These are phyloP conservation scores for Leishmania arabica DNA, from an alignment of 208 protist genomes.

Conservation along the genomic window DNA sequence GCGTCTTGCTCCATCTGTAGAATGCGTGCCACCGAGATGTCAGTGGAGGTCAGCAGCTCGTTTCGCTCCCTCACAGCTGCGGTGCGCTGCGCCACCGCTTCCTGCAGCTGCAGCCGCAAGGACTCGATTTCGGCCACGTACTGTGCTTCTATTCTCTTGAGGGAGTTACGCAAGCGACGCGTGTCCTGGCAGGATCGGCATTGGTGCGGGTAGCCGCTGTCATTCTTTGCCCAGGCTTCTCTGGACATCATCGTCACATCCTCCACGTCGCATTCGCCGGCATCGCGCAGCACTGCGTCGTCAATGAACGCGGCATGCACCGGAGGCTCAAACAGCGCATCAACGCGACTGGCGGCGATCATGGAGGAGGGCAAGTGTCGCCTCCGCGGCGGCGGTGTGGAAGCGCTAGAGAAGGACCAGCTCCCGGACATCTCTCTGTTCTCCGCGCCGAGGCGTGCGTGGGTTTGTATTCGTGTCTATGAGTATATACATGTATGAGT, in stretches of 20 bases:
- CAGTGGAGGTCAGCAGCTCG: conserved; percentile 20
- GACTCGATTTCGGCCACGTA: conserved; percentile 24
- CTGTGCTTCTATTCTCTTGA: conserved; percentile 28
- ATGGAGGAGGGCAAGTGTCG: conserved; percentile 1
- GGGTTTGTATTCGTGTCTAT: neutral
- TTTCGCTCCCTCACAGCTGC: conserved; percentile 27
- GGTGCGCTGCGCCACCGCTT: conserved; percentile 20
- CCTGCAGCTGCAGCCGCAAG: conserved; percentile 19
- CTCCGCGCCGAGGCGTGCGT: neutral
- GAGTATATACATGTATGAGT: neutral
- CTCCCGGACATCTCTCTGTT: neutral
- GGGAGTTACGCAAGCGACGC: conserved; percentile 18
- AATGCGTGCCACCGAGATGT: conserved; percentile 1
- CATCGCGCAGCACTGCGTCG: neutral
- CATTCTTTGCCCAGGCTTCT: neutral
- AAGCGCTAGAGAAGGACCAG: conserved; percentile 10
- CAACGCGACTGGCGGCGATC: conserved; percentile 15
- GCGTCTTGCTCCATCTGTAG: conserved; percentile 19
- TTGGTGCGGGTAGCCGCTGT: neutral
- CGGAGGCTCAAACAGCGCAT: conserved; percentile 17
- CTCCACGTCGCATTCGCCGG: neutral
- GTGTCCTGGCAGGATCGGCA: conserved; percentile 25
- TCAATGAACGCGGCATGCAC: conserved; percentile 8
- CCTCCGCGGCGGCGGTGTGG: conserved; percentile 24
- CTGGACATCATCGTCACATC: neutral